Evolutionary conservation across 208 protist genomes (phyloP), one percentile per base, ranked within the genome.

Genomic region (Acanthamoeba rhysodes): DNA sequence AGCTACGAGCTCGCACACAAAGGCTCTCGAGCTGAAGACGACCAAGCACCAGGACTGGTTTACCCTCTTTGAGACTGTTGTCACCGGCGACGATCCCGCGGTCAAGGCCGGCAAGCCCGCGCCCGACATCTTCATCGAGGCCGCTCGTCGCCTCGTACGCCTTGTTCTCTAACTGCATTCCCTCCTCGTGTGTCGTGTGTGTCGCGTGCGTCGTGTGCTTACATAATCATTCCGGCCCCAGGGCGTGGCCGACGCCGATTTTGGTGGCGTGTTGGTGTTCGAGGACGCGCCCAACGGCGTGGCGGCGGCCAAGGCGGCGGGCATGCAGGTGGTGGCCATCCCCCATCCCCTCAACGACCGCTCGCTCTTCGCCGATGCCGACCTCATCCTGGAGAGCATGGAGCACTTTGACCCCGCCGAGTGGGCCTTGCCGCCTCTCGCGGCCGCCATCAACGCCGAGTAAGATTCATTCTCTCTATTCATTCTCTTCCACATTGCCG

Each of bases 101-200:
- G 37, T 97, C 24, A 94, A 95, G 66, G 10, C 22, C 29, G 96
- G 96, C 34, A 97, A 97, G 90, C 96, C 96, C 50, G 66, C 85
- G 24, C 96, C 96, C 4, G 96, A 97, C 85, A 96, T 97, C n/a
- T 97, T 96, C 55, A 27, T 97, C 37, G 37, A 27, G 34, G 82
- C 93, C 32, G 95, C 95, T 53, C 95, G 93, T 41, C 64, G 90
- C 10, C 34, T 96, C 27, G 62, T 68, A 29, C 62, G 62, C 27
- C 27, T 68, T 48, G 45, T 48, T 48, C 5, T 12, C 45, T 48
- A 2, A 48, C 4, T 48, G 7, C 2, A 7, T 7, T 68, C 24
- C 29, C 62, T 1, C 4, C 62, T 29, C 24, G 27, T 29, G 24
- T n/a, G 12, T 8, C 22, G 9, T 7, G 59, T n/a, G 37, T 41